phyloP scores from a whole-genome alignment of 1,139 yeast species.

The Pichia norvegensis region DNA sequence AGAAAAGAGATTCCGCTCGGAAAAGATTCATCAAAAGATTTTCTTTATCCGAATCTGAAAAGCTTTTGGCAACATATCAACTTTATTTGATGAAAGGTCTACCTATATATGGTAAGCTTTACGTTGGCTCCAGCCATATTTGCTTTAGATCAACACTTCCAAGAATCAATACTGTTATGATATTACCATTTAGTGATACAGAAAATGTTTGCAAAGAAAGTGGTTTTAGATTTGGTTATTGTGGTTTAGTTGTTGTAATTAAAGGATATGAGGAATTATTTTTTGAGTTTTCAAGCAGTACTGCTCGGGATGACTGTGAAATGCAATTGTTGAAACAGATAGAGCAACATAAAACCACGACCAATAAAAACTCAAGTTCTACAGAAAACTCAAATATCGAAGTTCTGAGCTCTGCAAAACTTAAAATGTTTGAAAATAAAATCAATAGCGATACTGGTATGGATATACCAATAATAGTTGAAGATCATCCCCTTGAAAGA shows the following conservation, averaged over 20 bases:
- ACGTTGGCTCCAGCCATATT: conserved; percentile 55
- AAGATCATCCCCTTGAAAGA: conserved; percentile 49
- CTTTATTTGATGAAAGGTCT: conserved; percentile 62
- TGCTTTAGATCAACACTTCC: conserved; percentile 79
- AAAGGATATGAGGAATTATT: conserved; percentile 70
- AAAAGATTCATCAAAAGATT: conserved; percentile 57
- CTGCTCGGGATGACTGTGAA: conserved; percentile 69
- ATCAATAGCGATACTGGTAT: conserved; percentile 52
- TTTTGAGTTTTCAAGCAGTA: conserved; percentile 64
- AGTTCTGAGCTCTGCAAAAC: conserved; percentile 39
- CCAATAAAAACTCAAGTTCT: not conserved
- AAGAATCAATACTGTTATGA: conserved; percentile 73
- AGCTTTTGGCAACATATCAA: conserved; percentile 60
- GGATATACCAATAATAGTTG: conserved; percentile 59
- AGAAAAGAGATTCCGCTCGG: conserved; percentile 40
- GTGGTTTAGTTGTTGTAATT: conserved; percentile 59
- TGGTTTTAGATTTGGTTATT: conserved; percentile 56
- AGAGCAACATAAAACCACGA: conserved; percentile 29
- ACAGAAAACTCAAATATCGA: not conserved
- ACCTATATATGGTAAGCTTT: conserved; percentile 78
- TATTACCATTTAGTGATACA: conserved; percentile 67
- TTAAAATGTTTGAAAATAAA: conserved; percentile 56
- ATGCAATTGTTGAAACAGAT: conserved; percentile 43
- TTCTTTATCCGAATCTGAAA: conserved; percentile 46
- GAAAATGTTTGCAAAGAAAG: conserved; percentile 60